Conservation (phyloP, 495 filamentous ascomycete species). For the Tuber brumale region DNA sequence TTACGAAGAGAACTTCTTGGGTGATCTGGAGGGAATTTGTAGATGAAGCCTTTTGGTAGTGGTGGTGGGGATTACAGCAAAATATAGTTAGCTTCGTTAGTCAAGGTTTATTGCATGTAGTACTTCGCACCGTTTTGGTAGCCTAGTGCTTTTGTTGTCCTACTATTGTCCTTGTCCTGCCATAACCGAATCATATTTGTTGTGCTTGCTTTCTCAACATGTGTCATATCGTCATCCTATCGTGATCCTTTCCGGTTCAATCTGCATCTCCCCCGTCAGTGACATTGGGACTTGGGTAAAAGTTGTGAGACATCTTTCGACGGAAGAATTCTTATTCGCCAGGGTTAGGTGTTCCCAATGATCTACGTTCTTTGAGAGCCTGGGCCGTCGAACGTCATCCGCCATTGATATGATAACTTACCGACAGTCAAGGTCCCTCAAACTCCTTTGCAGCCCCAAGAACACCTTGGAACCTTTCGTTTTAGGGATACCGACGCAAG, state of each 20-base stretch:
- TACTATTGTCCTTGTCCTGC: not conserved
- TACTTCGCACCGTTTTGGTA: not conserved
- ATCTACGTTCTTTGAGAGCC: not conserved
- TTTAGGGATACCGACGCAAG: not conserved
- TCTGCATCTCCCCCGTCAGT: not conserved
- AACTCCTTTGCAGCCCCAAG: not conserved
- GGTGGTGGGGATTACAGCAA: not conserved
- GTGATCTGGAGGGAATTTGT: not conserved
- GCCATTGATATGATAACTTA: not conserved
- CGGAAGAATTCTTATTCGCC: not conserved
- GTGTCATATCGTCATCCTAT: not conserved
- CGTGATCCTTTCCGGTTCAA: not conserved
- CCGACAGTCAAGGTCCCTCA: not conserved
- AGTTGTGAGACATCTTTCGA: not conserved
- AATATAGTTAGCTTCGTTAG: not conserved
- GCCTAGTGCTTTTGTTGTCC: not conserved
- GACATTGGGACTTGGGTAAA: not conserved
- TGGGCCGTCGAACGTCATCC: not conserved
- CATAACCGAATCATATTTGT: not conserved
- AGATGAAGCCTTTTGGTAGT: not conserved
- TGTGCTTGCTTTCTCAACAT: not conserved
- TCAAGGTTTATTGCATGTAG: not conserved
- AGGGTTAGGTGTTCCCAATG: not conserved
- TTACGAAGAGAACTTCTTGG: slow-evolving; percentile 9
- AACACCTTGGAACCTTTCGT: not conserved